Base-by-base conservation (phyloP, 441 rosid genomes). In the Corymbia calophylla region DNA sequence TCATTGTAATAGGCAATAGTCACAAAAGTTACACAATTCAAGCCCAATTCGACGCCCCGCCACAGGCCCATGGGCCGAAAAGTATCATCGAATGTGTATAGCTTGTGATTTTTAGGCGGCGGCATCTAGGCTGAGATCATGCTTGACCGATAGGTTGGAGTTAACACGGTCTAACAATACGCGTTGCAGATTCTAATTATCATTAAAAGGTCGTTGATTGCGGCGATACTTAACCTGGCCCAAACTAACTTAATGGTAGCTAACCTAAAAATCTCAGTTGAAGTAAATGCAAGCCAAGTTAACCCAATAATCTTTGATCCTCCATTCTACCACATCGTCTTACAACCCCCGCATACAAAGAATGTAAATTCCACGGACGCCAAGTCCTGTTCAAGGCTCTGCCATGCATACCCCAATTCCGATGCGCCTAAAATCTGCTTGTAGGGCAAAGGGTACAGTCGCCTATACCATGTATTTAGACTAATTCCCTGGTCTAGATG, bases 81-180 rank as follows among this genome's bases (percentile, higher is more conserved):
- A 31, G 13, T n/a, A 16, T 0, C 12, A 1, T 4, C 5, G 10
- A 5, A 1, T 2, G 7, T 0, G 77, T 0, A 68, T 31, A 66
- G 9, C 31, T 13, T 0, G 25, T 4, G 32, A 17, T 9, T 68
- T 32, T 32, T 35, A 39, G 68, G 80, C 13, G 47, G 23, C 25
- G 0, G 6, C 25, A 13, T 9, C 47, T 8, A 68, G 12, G 47
- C 80, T 66, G 6, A 31, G 31, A 31, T 31, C 44, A 17, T 18
- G 44, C 44, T 68, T 68, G 19, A 68, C 13, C 23, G 3, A 4
- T 17, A 31, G 2, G 23, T 2, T 39, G 44, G 44, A 39, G 44
- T 39, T 39, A 39, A 39, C 44, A 39, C 44, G 44, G 44, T 39
- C 44, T 39, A 39, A 6, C 44, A 39, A 39, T 39, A 39, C 14